Evolutionary conservation across 208 protist genomes (phyloP), one percentile per base, ranked within the genome.

Genomic region (Wallacemonas sp.): DNA sequence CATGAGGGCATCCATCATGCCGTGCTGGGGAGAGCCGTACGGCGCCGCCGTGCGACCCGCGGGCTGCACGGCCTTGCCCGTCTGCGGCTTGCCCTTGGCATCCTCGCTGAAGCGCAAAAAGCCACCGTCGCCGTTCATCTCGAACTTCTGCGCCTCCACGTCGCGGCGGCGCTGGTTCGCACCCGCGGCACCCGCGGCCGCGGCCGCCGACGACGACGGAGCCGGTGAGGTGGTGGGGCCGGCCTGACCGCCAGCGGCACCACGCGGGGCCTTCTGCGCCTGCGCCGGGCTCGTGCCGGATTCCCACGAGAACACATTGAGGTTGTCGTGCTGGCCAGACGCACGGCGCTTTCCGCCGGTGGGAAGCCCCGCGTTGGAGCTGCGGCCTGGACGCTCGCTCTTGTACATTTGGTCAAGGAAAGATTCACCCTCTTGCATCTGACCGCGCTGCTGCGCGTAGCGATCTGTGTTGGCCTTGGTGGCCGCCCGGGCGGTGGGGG

Each of bases 251-350:
- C n/a, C n/a, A n/a, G 36, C 36, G 36, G 36, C 36, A 41, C 36
- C 0, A 41, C 36, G 36, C 36, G 36, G 36, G 14, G 36, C 36
- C 36, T 14, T 7, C 8, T 42, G 64, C 7, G 44, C 22, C 3
- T 12, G 38, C 23, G 66, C 55, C 18, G 31, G 12, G 41, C 70
- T 55, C 26, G 32, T 57, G 31, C 72, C 44, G 25, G 52, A 79
- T 49, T 95, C 75, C 87, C 90, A 95, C 14, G 78, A 75, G 54
- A 95, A 93, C 31, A 93, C 64, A 71, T 93, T 93, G 12, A 93
- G 71, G 46, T 76, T 45, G 33, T 91, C 79, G 29, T 49, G 39
- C 29, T 68, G 79, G 1, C 61, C 65, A 3, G 65, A 59, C 5
- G 38, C 42, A 54, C 70, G 23, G 63, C 65, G 36, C 46, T 61